Conservation (phyloP, 148 eudicot genomes). For the Rhododendron henanense region DNA sequence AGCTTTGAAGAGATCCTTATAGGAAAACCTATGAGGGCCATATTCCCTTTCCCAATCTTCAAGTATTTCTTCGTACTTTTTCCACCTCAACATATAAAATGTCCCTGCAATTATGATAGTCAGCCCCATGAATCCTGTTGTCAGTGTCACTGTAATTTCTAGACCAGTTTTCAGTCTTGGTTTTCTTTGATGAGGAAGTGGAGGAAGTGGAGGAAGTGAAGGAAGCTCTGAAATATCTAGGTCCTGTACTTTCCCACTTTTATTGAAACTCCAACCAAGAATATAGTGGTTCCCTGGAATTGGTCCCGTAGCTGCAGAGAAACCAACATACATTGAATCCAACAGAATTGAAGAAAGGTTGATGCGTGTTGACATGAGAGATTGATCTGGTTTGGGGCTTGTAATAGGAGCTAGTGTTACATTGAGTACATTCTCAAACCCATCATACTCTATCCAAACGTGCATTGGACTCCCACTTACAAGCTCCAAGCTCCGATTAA, state of each 20-base stretch:
- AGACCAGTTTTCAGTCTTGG: background rate
- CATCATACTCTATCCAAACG: slow-evolving; percentile 42
- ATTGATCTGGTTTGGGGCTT: slow-evolving; percentile 15
- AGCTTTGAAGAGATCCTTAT: slow-evolving; percentile 33
- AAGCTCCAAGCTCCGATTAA: slow-evolving; percentile 13
- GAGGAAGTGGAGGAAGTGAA: slow-evolving; percentile 25
- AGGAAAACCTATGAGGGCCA: slow-evolving; percentile 22
- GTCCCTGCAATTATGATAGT: background rate
- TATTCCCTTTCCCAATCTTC: slow-evolving; percentile 14
- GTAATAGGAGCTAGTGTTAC: slow-evolving; percentile 34
- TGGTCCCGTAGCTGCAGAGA: slow-evolving; percentile 11
- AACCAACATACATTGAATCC: slow-evolving; percentile 40
- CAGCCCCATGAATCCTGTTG: background rate
- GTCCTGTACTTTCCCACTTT: too few species aligned
- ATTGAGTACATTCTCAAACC: slow-evolving; percentile 13
- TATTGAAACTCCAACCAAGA: too few species aligned
- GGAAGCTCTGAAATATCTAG: slow-evolving; percentile 18
- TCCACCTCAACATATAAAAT: background rate
- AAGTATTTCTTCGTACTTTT: background rate
- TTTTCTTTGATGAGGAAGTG: slow-evolving; percentile 22
- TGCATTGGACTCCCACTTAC: slow-evolving; percentile 32
- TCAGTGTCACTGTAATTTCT: background rate
- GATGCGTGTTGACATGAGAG: slow-evolving; percentile 17
- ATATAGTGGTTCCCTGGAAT: background rate
- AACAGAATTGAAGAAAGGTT: slow-evolving; percentile 20